phyloP scores from a whole-genome alignment of 441 rosid genomes.

The Populus hybrid region DNA sequence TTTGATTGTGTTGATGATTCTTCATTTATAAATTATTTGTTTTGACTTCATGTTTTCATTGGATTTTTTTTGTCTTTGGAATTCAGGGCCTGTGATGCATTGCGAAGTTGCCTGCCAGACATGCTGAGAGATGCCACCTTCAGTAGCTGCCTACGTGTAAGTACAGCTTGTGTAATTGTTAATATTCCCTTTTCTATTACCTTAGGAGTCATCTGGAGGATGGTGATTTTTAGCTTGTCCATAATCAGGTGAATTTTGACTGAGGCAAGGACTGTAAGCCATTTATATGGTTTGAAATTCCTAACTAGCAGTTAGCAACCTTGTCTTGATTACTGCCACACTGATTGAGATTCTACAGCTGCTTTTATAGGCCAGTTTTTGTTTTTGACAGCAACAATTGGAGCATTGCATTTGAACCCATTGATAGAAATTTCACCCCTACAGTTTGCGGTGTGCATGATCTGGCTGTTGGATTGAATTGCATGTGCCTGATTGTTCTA shows the following conservation, averaged over 20 bases:
- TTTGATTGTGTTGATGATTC: too few relatives aligned
- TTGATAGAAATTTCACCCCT: neutral
- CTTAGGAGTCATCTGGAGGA: neutral
- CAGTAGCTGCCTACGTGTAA: conserved; percentile 84
- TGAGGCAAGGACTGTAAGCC: neutral
- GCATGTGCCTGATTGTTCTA: neutral
- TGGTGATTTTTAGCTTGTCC: neutral
- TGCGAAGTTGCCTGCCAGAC: conserved; percentile 90
- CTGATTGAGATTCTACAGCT: too few relatives aligned
- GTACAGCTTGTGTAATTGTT: conserved; percentile 23
- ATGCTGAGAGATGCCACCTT: conserved; percentile 87
- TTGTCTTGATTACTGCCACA: too few relatives aligned
- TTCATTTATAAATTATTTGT: neutral
- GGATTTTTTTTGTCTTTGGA: conserved; percentile 6
- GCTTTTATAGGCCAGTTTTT: too few relatives aligned
- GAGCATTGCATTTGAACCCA: too few relatives aligned
- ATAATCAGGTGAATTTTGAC: neutral
- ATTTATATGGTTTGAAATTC: neutral
- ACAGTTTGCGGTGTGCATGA: neutral
- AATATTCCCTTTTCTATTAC: neutral
- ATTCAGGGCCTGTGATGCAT: conserved; percentile 87
- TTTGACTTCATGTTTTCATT: neutral
- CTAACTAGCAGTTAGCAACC: neutral
- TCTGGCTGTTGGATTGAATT: neutral
- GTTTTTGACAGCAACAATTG: too few relatives aligned